These are phyloP conservation scores for Periconia digitata DNA, from an alignment of 2,329 filamentous ascomycete species.

Conservation along the genomic window DNA sequence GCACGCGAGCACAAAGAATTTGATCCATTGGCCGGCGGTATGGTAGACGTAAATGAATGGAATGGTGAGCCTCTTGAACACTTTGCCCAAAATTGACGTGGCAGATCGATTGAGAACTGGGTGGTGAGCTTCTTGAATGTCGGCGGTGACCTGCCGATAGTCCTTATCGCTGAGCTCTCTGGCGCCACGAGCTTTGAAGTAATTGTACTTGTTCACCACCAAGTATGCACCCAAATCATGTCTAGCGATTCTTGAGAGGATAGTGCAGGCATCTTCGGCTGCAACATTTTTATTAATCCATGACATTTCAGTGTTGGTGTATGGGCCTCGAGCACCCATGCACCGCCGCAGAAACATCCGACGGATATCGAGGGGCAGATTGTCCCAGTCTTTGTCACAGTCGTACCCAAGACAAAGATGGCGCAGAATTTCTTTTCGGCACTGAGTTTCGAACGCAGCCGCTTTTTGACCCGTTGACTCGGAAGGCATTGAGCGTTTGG, in stretches of 20 bases:
- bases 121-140: slow-evolving; percentile 35
- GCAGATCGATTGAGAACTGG: slow-evolving; percentile 33
- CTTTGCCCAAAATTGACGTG: slow-evolving; percentile 22
- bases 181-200: slow-evolving; percentile 28
- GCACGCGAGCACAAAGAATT: slow-evolving; percentile 53
- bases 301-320: slow-evolving; percentile 45
- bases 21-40: slow-evolving; percentile 46
- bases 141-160: slow-evolving; percentile 35
- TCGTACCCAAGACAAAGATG: slow-evolving; percentile 54
- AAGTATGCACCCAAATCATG: slow-evolving; percentile 52
- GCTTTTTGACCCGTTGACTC: slow-evolving; percentile 19
- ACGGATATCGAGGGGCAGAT: slow-evolving; percentile 50
- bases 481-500: slow-evolving; percentile 36
- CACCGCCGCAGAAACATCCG: slow-evolving; percentile 51
- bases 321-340: slow-evolving; percentile 44
- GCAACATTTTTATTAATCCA: slow-evolving; percentile 50
- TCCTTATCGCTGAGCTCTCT: slow-evolving; percentile 28
- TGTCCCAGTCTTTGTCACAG: slow-evolving; percentile 55
- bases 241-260: slow-evolving; percentile 47
- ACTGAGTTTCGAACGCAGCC: slow-evolving; percentile 21
- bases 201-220: slow-evolving; percentile 35
- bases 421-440: slow-evolving; percentile 50
- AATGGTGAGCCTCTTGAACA: slow-evolving; percentile 30
- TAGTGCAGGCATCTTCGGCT: slow-evolving; percentile 43
- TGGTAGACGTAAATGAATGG: slow-evolving; percentile 48